Percentiles rank a stretch among this genome's conserved stretches.
phyloP scores from a whole-genome alignment of 1,139 yeast species.

The Meyerozyma athensensis region DNA sequence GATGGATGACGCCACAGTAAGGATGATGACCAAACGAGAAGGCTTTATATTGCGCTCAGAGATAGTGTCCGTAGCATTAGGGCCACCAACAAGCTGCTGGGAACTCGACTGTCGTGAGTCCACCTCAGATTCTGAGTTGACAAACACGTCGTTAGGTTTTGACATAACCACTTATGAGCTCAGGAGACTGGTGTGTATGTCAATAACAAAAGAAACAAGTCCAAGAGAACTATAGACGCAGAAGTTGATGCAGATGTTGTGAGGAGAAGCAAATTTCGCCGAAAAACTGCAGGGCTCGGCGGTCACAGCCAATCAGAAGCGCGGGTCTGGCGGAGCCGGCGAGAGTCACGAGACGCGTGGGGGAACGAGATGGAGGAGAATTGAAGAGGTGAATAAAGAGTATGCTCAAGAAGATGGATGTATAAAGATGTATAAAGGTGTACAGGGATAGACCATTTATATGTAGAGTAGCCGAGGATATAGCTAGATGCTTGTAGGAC shows the following conservation, averaged over 20 bases:
- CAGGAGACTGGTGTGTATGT: too few relatives aligned
- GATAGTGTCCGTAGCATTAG: not conserved
- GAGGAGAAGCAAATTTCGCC: not conserved
- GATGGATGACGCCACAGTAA: slow-evolving; percentile 78
- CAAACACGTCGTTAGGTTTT: not conserved
- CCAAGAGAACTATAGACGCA: not conserved
- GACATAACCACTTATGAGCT: not conserved
- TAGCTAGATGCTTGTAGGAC: too few relatives aligned
- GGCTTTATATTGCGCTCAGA: slow-evolving; percentile 37
- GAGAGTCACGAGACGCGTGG: too few relatives aligned
- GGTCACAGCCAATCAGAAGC: too few relatives aligned
- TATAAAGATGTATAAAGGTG: too few relatives aligned
- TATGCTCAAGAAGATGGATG: too few relatives aligned
- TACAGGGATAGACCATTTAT: too few relatives aligned
- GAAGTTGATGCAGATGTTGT: not conserved
- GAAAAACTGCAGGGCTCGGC: too few relatives aligned
- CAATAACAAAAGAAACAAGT: not conserved
- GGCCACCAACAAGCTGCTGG: not conserved
- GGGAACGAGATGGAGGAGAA: too few relatives aligned
- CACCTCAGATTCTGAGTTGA: slow-evolving; percentile 1
- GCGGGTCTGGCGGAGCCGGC: too few relatives aligned
- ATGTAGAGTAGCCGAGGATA: too few relatives aligned
- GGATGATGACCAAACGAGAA: slow-evolving; percentile 57
- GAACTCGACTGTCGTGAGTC: slow-evolving; percentile 2
- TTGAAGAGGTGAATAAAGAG: too few relatives aligned